phyloP scores from a whole-genome alignment of 208 protist species.

The Trichomonas vaginalis region DNA sequence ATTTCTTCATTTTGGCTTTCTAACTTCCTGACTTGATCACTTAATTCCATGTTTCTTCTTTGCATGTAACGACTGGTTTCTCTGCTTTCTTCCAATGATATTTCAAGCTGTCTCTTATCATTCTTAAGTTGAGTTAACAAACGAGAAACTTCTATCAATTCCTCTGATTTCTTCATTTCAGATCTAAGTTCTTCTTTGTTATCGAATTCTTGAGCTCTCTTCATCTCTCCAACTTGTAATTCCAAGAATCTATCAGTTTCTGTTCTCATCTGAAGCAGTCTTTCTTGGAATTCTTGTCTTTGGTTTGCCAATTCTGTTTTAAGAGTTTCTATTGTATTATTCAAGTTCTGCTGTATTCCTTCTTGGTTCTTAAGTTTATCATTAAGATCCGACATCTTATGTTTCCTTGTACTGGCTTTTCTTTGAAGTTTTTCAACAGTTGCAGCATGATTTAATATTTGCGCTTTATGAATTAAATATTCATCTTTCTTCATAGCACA shows the following conservation, averaged over 20 bases:
- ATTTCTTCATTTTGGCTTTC: neutral
- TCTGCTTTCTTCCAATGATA: neutral
- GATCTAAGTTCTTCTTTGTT: neutral
- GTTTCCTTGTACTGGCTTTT: neutral
- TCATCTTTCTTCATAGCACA: neutral
- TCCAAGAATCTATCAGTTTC: neutral
- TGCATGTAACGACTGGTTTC: neutral
- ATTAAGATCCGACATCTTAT: neutral
- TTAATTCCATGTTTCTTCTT: neutral
- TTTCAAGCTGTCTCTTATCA: neutral
- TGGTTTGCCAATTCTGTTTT: neutral
- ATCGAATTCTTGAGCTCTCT: neutral
- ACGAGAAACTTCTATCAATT: neutral
- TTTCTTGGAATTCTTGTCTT: neutral
- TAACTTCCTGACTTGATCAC: neutral
- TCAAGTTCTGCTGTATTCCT: neutral
- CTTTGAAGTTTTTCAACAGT: neutral
- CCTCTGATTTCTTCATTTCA: neutral
- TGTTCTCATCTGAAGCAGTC: neutral
- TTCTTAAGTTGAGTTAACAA: neutral
- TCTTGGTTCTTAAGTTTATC: neutral
- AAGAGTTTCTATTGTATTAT: neutral
- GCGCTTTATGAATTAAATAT: neutral
- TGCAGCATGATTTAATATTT: neutral
- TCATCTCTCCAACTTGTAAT: neutral